Percentiles rank a stretch among this genome's conserved stretches.
These are phyloP conservation scores for Papiliotrema flavescens DNA, from an alignment of 1,284 basidiomycete species.

Conservation along the genomic window DNA sequence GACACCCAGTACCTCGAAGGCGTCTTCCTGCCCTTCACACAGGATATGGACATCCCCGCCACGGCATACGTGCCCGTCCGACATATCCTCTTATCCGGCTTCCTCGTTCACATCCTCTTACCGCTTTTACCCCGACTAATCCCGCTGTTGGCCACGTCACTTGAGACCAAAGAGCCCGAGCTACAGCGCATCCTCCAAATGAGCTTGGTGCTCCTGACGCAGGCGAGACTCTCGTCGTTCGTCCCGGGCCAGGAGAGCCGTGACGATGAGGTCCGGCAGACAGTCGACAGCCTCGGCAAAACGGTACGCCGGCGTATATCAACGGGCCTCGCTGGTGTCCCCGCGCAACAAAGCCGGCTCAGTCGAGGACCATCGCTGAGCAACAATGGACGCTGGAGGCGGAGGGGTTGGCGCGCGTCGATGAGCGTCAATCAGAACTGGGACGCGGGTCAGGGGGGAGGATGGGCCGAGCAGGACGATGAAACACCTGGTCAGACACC, in stretches of 20 bases:
- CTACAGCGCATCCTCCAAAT: constrained; percentile 45
- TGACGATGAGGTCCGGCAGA: constrained; percentile 36
- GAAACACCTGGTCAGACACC: neutral
- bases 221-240: constrained; percentile 42
- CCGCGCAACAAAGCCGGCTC: neutral
- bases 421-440: constrained; percentile 10
- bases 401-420: constrained; percentile 28
- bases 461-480: neutral
- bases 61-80: constrained; percentile 33
- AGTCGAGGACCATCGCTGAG: constrained; percentile 3
- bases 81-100: constrained; percentile 47
- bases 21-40: constrained; percentile 52
- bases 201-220: constrained; percentile 47
- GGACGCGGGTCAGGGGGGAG: neutral
- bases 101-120: constrained; percentile 46
- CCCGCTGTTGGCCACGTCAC: constrained; percentile 17
- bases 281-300: constrained; percentile 35
- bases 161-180: constrained; percentile 22
- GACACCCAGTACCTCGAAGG: constrained; percentile 47
- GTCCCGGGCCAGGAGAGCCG: constrained; percentile 20
- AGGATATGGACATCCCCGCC: constrained; percentile 33
- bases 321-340: neutral
- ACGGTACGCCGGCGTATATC: constrained; percentile 32
- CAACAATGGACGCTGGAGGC: constrained; percentile 22
- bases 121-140: constrained; percentile 43